Evolutionary conservation across 108 stramenopile species (phyloP).

Genomic region (Nitzschia palea): DNA sequence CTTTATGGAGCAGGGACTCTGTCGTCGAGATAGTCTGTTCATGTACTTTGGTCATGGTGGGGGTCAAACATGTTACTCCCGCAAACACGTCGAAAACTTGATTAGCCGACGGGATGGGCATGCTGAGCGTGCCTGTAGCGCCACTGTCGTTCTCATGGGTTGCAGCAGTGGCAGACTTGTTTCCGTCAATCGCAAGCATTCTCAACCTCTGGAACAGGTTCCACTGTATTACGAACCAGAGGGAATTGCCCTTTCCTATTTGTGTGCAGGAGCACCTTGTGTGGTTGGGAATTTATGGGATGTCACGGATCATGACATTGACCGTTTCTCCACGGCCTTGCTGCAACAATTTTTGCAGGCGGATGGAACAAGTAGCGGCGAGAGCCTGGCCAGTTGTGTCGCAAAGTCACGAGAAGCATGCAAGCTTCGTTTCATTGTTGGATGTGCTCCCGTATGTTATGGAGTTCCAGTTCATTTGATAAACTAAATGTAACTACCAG

Average conservation of each 20-base stretch:
- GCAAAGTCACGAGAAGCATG: slow-evolving; percentile 82
- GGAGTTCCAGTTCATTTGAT: slow-evolving; percentile 76
- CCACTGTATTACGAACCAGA: slow-evolving; percentile 88
- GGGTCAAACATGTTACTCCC: slow-evolving; percentile 82
- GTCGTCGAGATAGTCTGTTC: slow-evolving; percentile 66
- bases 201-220: slow-evolving; percentile 17
- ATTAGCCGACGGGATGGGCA: slow-evolving; percentile 20
- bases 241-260: slow-evolving; percentile 91
- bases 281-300: slow-evolving; percentile 99
- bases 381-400: slow-evolving; percentile 79
- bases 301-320: slow-evolving; percentile 98
- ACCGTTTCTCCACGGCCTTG: slow-evolving; percentile 73
- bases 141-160: slow-evolving; percentile 92
- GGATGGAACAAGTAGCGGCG: background rate
- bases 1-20: slow-evolving; percentile 51
- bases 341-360: slow-evolving; percentile 53
- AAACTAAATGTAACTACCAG: background rate
- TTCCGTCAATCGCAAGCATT: slow-evolving; percentile 64
- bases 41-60: slow-evolving; percentile 97
- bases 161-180: slow-evolving; percentile 93
- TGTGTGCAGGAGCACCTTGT: slow-evolving; percentile 89
- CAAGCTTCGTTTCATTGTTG: slow-evolving; percentile 89
- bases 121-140: slow-evolving; percentile 5
- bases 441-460: slow-evolving; percentile 93
- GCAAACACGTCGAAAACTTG: slow-evolving; percentile 65